Evolutionary conservation across 2,329 filamentous ascomycete genomes (phyloP), one percentile per base, ranked within the genome.

Genomic region (Pseudocercospora crystallina): DNA sequence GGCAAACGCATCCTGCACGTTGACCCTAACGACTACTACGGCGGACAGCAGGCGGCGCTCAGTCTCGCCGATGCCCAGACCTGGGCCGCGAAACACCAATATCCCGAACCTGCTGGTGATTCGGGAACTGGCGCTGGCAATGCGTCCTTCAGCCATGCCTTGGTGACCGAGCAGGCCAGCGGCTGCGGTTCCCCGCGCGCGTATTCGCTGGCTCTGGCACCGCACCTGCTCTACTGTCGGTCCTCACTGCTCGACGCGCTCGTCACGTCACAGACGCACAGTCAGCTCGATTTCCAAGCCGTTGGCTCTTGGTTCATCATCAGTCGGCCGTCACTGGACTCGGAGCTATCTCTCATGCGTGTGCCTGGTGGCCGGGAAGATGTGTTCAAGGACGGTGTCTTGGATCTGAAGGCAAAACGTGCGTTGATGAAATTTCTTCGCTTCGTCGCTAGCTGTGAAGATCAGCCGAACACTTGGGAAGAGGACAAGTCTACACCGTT

Each of bases 261-360:
- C 12, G 89, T 97, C n/a, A 90, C 90, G 2, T 96, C 92, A 5
- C 87, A 85, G 61, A 87, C 90, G 10, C 92, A 92, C 65, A 83
- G 86, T 15, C 91, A 96, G 72, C 80, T 99, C 40, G 92, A 97
- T 67, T 97, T 97, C 61, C 82, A 94, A 55, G 90, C 92, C 26
- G 89, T 97, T 20, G 92, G 92, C 20, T 92, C 88, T 49, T 97
- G 92, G 82, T 96, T 87, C 80, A 83, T 96, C 48, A 85, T 85
- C 65, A 75, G 51, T 64, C 71, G 39, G 34, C 45, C 45, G 9
- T 20, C 42, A 3, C 34, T 46, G 11, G 50, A 33, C 13, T 30
- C 44, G 15, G 49, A 47, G n/a, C 8, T 50, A 32, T 49, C 35
- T 8, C 42, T 65, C 14, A 51, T 49, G 15, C 86, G 87, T 50